Conservation (phyloP, 306 rosid species). For the Delonix regia region DNA sequence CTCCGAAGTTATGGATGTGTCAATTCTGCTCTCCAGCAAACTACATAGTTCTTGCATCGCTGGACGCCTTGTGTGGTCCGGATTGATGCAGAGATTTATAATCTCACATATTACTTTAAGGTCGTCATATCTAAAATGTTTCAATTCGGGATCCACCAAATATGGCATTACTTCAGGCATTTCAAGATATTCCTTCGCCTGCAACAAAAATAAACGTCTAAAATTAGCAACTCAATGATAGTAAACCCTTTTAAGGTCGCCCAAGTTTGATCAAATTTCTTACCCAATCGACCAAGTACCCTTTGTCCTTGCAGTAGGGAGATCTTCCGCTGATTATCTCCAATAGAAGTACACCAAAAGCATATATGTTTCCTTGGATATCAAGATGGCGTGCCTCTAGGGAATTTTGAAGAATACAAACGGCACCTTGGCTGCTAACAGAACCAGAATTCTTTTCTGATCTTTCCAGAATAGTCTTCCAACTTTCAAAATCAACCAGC, state of each 20-base stretch:
- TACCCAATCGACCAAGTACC: slow-evolving; percentile 93
- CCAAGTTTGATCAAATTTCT: slow-evolving; percentile 35
- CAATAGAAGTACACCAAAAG: slow-evolving; percentile 79
- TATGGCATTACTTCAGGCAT: slow-evolving; percentile 79
- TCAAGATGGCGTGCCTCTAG: slow-evolving; percentile 81
- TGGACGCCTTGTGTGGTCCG: slow-evolving; percentile 58
- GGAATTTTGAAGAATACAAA: slow-evolving; percentile 74
- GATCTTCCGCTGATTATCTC: slow-evolving; percentile 91
- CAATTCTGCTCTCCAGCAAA: slow-evolving; percentile 76
- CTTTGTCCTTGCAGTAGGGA: slow-evolving; percentile 86
- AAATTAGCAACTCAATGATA: background rate
- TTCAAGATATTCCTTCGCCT: slow-evolving; percentile 89
- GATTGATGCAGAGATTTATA: slow-evolving; percentile 67
- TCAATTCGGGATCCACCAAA: slow-evolving; percentile 90
- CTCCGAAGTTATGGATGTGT: slow-evolving; percentile 72
- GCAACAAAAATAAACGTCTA: slow-evolving; percentile 34
- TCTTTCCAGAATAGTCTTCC: slow-evolving; percentile 90
- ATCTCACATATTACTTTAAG: slow-evolving; percentile 83
- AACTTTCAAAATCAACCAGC: slow-evolving; percentile 97
- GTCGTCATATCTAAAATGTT: slow-evolving; percentile 81
- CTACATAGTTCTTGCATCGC: slow-evolving; percentile 68
- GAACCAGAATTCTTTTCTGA: slow-evolving; percentile 77
- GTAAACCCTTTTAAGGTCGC: background rate
- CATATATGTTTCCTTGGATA: slow-evolving; percentile 75
- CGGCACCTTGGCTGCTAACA: slow-evolving; percentile 66